These are phyloP conservation scores for Colletotrichum sp. DNA, from an alignment of 2,329 filamentous ascomycete genomes.

Conservation along the genomic window DNA sequence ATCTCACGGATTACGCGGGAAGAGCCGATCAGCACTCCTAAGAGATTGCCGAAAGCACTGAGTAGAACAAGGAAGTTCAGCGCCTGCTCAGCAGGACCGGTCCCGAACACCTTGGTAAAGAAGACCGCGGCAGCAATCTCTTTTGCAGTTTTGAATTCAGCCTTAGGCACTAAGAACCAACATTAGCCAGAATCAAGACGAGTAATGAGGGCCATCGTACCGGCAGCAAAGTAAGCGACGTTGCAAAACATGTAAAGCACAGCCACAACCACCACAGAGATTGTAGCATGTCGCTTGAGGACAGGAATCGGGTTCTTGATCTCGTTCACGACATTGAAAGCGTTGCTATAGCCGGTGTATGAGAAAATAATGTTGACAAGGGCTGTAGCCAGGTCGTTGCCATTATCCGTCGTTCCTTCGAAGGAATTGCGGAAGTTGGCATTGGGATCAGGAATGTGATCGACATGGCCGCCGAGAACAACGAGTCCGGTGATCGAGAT, in stretches of 20 bases:
- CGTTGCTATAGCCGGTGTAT: constrained; percentile 62
- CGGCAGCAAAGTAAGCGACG: constrained; percentile 60
- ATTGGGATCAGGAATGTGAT: constrained; percentile 33
- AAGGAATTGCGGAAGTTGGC: constrained; percentile 42
- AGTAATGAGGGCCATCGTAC: background rate
- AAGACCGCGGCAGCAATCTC: constrained; percentile 62
- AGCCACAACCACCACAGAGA: constrained; percentile 56
- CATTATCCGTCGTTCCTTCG: constrained; percentile 37
- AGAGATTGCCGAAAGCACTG: constrained; percentile 63
- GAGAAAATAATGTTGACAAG: constrained; percentile 65
- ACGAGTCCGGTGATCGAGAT: constrained; percentile 66
- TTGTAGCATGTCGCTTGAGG: constrained; percentile 54
- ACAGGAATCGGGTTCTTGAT: constrained; percentile 64
- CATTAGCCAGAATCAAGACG: background rate
- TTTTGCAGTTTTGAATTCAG: constrained; percentile 53
- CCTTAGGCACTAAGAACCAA: constrained; percentile 47
- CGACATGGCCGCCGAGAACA: constrained; percentile 50
- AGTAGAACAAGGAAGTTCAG: constrained; percentile 63
- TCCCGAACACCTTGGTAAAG: constrained; percentile 63
- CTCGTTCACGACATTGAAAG: constrained; percentile 67
- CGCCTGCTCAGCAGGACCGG: constrained; percentile 51
- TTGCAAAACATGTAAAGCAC: constrained; percentile 64
- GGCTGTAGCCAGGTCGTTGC: constrained; percentile 47
- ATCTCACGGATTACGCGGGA: constrained; percentile 65
- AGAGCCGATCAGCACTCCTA: constrained; percentile 58